These are phyloP conservation scores for Arthrobotrys musiformis DNA, from an alignment of 2,329 filamentous ascomycete genomes.

Conservation along the genomic window DNA sequence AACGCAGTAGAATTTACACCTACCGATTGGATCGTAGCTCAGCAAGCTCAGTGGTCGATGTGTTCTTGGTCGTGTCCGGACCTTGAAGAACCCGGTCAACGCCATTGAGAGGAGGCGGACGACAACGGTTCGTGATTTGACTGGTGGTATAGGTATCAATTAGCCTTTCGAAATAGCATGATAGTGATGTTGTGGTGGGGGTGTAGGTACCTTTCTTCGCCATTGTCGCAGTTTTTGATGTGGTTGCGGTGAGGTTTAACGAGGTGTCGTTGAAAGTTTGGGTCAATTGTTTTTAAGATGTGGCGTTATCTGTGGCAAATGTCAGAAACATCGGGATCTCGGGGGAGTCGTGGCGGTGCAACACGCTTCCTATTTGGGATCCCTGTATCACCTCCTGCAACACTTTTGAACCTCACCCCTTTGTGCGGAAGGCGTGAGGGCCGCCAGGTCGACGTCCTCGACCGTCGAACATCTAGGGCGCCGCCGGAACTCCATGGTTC, in stretches of 20 bases:
- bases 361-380: constrained; percentile 29
- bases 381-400: constrained; percentile 40
- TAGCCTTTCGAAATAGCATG: neutral
- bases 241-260: constrained; percentile 6
- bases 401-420: neutral
- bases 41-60: constrained; percentile 92
- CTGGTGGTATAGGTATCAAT: constrained; percentile 64
- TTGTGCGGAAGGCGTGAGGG: neutral
- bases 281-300: constrained; percentile 43
- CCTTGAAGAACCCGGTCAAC: constrained; percentile 97
- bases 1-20: constrained; percentile 59
- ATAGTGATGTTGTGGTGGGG: neutral
- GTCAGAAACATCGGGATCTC: neutral
- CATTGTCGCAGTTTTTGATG: constrained; percentile 51
- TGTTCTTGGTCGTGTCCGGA: constrained; percentile 81
- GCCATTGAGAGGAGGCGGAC: constrained; percentile 98
- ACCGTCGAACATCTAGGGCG: neutral
- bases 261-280: constrained; percentile 38
- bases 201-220: constrained; percentile 56
- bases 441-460: neutral
- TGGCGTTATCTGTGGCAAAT: constrained; percentile 39
- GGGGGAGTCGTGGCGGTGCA: constrained; percentile 40
- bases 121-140: constrained; percentile 89
- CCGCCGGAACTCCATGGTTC: constrained; percentile 2
- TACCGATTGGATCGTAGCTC: constrained; percentile 98